phyloP scores from a whole-genome alignment of 1,284 basidiomycete species.

The Lignosus rhinocerotis region DNA sequence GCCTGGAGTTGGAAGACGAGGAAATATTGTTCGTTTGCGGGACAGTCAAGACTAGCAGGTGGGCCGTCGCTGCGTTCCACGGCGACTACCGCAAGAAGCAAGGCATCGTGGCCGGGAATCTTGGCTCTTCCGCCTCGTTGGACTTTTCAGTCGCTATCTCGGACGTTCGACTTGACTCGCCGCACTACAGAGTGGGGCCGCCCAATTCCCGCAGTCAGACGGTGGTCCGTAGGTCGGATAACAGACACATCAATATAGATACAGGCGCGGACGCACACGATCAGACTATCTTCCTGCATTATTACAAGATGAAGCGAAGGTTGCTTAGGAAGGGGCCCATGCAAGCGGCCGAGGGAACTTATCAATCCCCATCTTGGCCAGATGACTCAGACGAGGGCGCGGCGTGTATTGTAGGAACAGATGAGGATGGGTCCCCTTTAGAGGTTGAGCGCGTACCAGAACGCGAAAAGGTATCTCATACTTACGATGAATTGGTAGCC shows the following conservation, averaged over 20 bases:
- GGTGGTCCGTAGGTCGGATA: neutral
- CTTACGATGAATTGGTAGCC: neutral
- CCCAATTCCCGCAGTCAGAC: neutral
- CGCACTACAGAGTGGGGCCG: neutral
- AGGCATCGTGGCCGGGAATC: slow-evolving; percentile 1
- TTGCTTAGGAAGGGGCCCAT: neutral
- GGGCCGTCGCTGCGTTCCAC: slow-evolving; percentile 17
- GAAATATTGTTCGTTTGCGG: slow-evolving; percentile 12
- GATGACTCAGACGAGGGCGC: neutral
- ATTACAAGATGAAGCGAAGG: slow-evolving; percentile 10
- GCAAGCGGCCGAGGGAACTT: slow-evolving; percentile 1
- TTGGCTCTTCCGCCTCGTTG: neutral
- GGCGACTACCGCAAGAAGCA: slow-evolving; percentile 1
- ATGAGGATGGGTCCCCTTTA: neutral
- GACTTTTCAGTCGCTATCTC: slow-evolving; percentile 5
- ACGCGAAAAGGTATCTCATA: neutral
- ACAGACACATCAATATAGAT: neutral
- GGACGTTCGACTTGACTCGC: neutral
- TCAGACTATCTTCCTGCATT: slow-evolving; percentile 14
- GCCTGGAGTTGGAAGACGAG: slow-evolving; percentile 4
- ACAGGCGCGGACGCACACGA: neutral
- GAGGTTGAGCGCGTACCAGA: neutral
- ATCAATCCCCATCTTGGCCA: neutral
- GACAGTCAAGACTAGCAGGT: slow-evolving; percentile 4
- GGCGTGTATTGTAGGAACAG: neutral